phyloP scores from a whole-genome alignment of 306 rosid genomes.

The Vicia villosa region DNA sequence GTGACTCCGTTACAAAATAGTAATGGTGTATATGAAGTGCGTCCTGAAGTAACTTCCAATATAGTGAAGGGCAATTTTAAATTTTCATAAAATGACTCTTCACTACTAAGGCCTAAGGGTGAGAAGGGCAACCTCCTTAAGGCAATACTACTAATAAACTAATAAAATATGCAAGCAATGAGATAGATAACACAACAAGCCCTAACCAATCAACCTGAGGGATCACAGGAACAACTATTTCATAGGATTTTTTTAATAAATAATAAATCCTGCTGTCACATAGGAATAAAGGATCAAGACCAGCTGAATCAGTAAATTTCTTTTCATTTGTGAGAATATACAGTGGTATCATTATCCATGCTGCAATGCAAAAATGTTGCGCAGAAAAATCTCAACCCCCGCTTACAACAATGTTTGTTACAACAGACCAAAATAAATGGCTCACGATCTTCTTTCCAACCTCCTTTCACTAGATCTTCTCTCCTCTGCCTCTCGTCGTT shows the following conservation, averaged over 20 bases:
- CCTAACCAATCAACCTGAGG: neutral
- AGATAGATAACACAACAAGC: neutral
- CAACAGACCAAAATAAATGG: conserved; percentile 28
- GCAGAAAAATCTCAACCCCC: neutral
- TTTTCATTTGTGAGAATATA: conserved; percentile 38
- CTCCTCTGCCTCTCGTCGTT: conserved; percentile 91
- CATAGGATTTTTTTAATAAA: neutral
- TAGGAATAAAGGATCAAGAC: neutral
- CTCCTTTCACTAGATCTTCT: conserved; percentile 76
- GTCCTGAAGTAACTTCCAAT: no score
- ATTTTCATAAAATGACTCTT: no score
- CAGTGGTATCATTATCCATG: conserved; percentile 21
- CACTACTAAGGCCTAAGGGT: no score
- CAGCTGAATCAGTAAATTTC: neutral
- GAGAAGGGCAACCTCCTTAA: neutral
- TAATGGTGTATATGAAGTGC: no score
- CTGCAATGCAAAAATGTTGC: conserved; percentile 24
- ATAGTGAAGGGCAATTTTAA: no score
- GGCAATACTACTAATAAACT: conserved; percentile 1
- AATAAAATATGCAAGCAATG: neutral
- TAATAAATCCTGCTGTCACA: neutral
- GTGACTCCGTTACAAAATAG: no score
- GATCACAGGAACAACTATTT: neutral
- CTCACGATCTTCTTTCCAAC: conserved; percentile 76
- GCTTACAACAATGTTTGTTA: conserved; percentile 3